Evolutionary conservation across 106 monocot species (phyloP).

Genomic region (Amphibolis antarctica): DNA sequence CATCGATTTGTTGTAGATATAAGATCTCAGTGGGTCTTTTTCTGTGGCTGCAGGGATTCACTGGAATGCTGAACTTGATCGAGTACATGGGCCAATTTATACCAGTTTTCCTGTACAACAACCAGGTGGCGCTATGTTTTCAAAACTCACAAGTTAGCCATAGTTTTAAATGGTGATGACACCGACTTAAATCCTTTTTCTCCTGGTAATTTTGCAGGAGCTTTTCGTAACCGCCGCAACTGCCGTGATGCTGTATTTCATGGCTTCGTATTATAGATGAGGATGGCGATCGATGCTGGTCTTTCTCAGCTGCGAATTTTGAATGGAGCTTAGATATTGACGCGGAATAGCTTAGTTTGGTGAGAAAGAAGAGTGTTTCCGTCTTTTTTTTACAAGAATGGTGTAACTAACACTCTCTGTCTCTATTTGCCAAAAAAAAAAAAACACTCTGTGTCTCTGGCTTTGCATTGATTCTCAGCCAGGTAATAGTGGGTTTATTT

Average conservation of each 20-base stretch:
- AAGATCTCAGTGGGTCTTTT: not conserved
- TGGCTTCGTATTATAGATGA: conserved; percentile 79
- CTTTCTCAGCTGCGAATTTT: not conserved
- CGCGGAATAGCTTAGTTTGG: too few species aligned
- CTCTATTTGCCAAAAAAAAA: too few species aligned
- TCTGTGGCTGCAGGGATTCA: conserved; percentile 41
- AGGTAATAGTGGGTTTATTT: too few species aligned
- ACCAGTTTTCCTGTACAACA: conserved; percentile 63
- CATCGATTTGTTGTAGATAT: not conserved
- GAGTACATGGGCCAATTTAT: conserved; percentile 51
- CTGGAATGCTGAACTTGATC: conserved; percentile 65
- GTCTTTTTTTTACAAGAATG: too few species aligned
- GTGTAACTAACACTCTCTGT: too few species aligned
- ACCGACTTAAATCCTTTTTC: not conserved
- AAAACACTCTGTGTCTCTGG: too few species aligned
- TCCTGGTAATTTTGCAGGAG: conserved; percentile 42
- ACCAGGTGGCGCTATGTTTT: conserved; percentile 44
- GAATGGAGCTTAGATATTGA: not conserved
- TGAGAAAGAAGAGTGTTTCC: too few species aligned
- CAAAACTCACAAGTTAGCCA: too few species aligned
- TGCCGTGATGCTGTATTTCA: conserved; percentile 48
- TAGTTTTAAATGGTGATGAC: too few species aligned
- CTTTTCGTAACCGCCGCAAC: conserved; percentile 50
- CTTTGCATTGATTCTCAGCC: too few species aligned
- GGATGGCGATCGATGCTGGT: not conserved